Evolutionary conservation across 2,329 filamentous ascomycete genomes (phyloP).

Genomic region (Graphium sp.): DNA sequence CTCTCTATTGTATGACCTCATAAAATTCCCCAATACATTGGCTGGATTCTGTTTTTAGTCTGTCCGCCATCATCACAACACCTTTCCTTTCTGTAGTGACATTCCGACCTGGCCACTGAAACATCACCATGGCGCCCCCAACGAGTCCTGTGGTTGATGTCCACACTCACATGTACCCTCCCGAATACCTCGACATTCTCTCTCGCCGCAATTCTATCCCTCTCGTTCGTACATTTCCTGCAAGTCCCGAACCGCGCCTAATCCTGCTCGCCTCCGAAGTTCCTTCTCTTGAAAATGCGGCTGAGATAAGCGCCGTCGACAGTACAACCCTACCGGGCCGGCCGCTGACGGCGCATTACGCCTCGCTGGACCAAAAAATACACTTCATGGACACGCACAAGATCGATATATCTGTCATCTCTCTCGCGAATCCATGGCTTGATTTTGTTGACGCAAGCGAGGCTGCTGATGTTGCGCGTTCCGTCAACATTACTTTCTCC

Average conservation of each 20-base stretch:
- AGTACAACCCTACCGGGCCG: conserved; percentile 48
- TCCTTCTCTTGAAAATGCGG: conserved; percentile 27
- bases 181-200: conserved; percentile 43
- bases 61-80: no score
- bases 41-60: no score
- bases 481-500: conserved; percentile 67
- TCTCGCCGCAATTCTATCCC: conserved; percentile 46
- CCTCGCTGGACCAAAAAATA: conserved; percentile 62
- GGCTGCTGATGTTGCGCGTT: conserved; percentile 31
- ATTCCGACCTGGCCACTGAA: neutral
- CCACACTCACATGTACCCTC: conserved; percentile 56
- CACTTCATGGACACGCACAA: conserved; percentile 74
- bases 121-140: conserved; percentile 15
- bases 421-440: conserved; percentile 85
- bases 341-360: conserved; percentile 71
- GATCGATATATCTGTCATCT: conserved; percentile 73
- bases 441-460: conserved; percentile 54
- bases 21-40: no score
- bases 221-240: conserved; percentile 50
- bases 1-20: no score
- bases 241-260: conserved; percentile 39
- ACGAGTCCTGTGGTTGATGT: conserved; percentile 38
- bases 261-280: conserved; percentile 42
- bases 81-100: no score
- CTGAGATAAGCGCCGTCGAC: conserved; percentile 26